Percentiles rank a stretch among this genome's conserved stretches.
These are phyloP conservation scores for Penicillium lividum DNA, from an alignment of 495 filamentous ascomycete genomes.

Conservation along the genomic window DNA sequence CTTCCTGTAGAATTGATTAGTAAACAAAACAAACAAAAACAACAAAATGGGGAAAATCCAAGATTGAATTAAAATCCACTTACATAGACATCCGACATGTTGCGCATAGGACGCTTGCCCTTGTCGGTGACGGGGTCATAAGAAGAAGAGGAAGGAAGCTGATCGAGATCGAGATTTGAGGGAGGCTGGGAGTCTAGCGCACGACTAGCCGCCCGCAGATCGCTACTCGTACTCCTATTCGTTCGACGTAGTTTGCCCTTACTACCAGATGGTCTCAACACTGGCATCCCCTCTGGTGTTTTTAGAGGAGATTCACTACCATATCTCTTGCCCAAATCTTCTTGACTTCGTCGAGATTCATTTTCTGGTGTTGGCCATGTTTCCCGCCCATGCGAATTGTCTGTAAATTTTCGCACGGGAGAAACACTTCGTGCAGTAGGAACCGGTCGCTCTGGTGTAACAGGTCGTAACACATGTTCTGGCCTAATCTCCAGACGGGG, in stretches of 20 bases:
- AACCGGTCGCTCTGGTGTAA: background rate
- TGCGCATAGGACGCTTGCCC: slow-evolving; percentile 77
- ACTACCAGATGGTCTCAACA: slow-evolving; percentile 37
- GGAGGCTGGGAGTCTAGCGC: slow-evolving; percentile 32
- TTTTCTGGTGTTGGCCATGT: slow-evolving; percentile 55
- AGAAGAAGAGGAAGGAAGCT: slow-evolving; percentile 60
- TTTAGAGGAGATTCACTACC: slow-evolving; percentile 19
- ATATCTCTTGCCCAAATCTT: slow-evolving; percentile 42
- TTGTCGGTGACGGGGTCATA: slow-evolving; percentile 80
- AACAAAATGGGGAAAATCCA: slow-evolving; percentile 18
- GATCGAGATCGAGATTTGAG: slow-evolving; percentile 40
- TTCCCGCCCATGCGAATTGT: slow-evolving; percentile 52
- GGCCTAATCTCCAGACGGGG: slow-evolving; percentile 46
- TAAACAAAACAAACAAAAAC: slow-evolving; percentile 30
- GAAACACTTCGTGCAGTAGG: slow-evolving; percentile 35
- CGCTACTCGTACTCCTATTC: slow-evolving; percentile 73
- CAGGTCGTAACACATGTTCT: slow-evolving; percentile 40
- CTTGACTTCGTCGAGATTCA: slow-evolving; percentile 24
- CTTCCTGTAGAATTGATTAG: slow-evolving; percentile 63
- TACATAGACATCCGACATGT: slow-evolving; percentile 94
- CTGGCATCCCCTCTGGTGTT: slow-evolving; percentile 38
- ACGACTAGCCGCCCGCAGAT: slow-evolving; percentile 71
- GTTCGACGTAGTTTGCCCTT: slow-evolving; percentile 62
- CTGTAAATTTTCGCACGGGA: slow-evolving; percentile 47
- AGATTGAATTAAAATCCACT: slow-evolving; percentile 44